Evolutionary conservation across 495 filamentous ascomycete genomes (phyloP), one percentile per base, ranked within the genome.

Genomic region (Letharia columbiana): DNA sequence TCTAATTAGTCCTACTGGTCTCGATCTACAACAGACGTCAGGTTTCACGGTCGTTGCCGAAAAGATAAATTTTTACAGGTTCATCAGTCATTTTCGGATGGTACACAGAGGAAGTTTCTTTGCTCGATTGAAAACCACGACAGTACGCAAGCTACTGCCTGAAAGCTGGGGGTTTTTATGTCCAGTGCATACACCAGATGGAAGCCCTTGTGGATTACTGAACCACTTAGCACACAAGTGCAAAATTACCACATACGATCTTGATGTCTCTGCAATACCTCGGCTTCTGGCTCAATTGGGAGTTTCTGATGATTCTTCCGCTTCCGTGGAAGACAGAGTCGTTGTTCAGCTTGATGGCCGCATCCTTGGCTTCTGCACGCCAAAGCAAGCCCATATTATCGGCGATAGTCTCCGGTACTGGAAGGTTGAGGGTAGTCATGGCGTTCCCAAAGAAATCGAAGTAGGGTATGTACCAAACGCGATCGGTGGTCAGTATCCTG

Each of bases 71-170:
- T 98, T 98, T 79, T 88, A 95, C 72, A 89, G 94, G 69, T 98
- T 98, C 79, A 95, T 98, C 78, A 93, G 90, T 79, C 94, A 98
- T 75, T 98, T 98, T 82, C 91, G 94, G 61, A 97, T 96, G 91
- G 91, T 98, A 67, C 94, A 98, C 76, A 83, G 94, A 86, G 94
- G 94, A 78, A 94, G 90, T 76, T 98, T 98, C 84, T 98, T 98
- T 76, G 93, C 94, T 12, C 89, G 97, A 72, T 74, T 98, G 69
- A 98, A 98, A 76, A 98, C 94, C 1, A 98, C 94, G 8, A 93
- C 94, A 1, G 94, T 98, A 44, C 85, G 94, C 76, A 98, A 96
- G 75, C 77, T 98, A 71, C 78, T 98, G 28, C 94, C 94, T 4
- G 94, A 98, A 75, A 96, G 92, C 73, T 98, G 94, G 94, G 94